phyloP scores from a whole-genome alignment of 768 basidiomycete genomes.

The Lentinus brumalis region DNA sequence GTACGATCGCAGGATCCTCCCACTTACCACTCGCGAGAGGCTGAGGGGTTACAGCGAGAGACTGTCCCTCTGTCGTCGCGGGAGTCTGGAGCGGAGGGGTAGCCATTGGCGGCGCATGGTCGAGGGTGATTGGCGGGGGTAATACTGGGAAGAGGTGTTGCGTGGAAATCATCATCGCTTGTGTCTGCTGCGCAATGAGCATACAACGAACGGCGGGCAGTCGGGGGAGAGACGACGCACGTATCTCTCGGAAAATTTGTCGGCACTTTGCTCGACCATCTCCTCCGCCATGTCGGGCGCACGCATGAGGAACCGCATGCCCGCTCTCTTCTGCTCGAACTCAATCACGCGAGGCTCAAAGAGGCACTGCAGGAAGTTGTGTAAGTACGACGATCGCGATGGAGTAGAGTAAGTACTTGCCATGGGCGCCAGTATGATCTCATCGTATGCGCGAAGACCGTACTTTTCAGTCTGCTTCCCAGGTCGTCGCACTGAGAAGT shows the following conservation, averaged over 20 bases:
- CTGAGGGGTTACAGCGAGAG: constrained; percentile 14
- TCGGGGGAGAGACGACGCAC: background rate
- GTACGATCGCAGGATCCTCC: background rate
- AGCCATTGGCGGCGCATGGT: constrained; percentile 8
- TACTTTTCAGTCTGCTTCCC: constrained; percentile 83
- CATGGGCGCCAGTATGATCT: constrained; percentile 93
- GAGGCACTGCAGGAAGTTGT: constrained; percentile 57
- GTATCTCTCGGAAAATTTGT: constrained; percentile 43
- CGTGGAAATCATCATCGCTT: constrained; percentile 90
- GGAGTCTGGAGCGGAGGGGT: constrained; percentile 29
- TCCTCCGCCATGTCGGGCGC: constrained; percentile 73
- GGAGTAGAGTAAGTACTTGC: constrained; percentile 42
- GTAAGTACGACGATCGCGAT: background rate
- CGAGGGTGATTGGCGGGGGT: constrained; percentile 2
- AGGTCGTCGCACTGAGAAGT: constrained; percentile 83
- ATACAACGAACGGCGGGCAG: background rate
- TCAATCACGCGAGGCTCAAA: constrained; percentile 94
- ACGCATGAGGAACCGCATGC: constrained; percentile 46
- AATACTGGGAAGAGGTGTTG: constrained; percentile 62
- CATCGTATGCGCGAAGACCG: constrained; percentile 89
- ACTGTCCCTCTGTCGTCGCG: constrained; percentile 11
- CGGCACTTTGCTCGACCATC: constrained; percentile 49
- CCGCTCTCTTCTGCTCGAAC: constrained; percentile 73
- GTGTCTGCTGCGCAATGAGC: constrained; percentile 54
- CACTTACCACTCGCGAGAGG: constrained; percentile 4